Percentiles rank a stretch among this genome's conserved stretches.
These are phyloP conservation scores for Rhodotorula kratochvilovae DNA, from an alignment of 768 basidiomycete species.

Conservation along the genomic window DNA sequence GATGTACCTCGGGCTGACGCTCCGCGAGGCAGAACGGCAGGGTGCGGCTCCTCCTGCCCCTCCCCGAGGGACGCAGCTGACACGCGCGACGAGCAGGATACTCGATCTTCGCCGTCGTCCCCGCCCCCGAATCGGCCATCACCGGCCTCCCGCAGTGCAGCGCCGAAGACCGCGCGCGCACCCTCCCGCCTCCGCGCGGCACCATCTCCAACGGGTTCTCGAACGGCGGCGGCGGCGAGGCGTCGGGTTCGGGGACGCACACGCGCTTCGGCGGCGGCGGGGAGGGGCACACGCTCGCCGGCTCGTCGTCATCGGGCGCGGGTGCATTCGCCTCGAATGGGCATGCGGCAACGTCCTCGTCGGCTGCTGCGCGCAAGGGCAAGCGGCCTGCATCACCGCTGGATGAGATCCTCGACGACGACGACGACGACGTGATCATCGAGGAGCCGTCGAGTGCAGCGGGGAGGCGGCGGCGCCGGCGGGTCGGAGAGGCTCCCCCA, in stretches of 20 bases:
- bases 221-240: neutral
- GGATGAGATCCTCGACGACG: neutral
- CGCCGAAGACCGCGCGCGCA: constrained; percentile 17
- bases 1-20: constrained; percentile 40
- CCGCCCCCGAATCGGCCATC: constrained; percentile 8
- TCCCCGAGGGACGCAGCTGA: no score
- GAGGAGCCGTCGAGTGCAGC: constrained; percentile 17
- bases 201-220: neutral
- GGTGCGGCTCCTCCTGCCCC: constrained; percentile 15
- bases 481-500: neutral
- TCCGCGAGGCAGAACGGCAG: constrained; percentile 39
- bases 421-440: constrained; percentile 28
- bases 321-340: neutral
- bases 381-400: constrained; percentile 10
- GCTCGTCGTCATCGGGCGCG: neutral
- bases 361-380: neutral
- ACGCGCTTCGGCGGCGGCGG: neutral
- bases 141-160: constrained; percentile 16
- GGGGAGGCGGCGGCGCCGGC: constrained; percentile 16
- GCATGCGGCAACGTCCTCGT: neutral
- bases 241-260: neutral
- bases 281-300: constrained; percentile 7
- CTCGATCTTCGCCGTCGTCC: constrained; percentile 41
- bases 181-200: constrained; percentile 19
- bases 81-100: no score